phyloP scores from a whole-genome alignment of 257 asterid species.

The Fraxinus quadrangulata region DNA sequence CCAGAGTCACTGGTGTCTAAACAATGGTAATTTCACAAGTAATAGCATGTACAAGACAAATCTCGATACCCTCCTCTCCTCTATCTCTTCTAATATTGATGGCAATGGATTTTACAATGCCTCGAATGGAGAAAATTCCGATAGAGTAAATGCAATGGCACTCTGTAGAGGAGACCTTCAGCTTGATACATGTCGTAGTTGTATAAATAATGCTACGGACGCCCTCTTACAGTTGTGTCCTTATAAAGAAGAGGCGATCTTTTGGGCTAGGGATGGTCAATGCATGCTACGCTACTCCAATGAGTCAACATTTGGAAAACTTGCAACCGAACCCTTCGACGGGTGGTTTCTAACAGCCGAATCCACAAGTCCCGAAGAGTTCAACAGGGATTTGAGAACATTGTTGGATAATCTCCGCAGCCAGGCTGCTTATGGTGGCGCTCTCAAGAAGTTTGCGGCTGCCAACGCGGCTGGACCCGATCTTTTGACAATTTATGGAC shows the following conservation, averaged over 20 bases:
- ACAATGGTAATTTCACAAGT: conserved; percentile 14
- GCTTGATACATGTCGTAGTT: conserved; percentile 1
- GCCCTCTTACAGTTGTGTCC: conserved; percentile 16
- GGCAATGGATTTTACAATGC: conserved; percentile 12
- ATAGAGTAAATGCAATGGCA: conserved; percentile 18
- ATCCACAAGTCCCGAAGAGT: neutral
- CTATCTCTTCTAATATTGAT: conserved; percentile 8
- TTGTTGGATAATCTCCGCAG: conserved; percentile 9
- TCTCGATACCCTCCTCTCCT: conserved; percentile 22
- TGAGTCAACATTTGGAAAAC: conserved; percentile 13
- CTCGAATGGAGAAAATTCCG: neutral
- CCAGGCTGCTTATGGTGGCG: conserved; percentile 29
- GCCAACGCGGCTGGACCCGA: conserved; percentile 10
- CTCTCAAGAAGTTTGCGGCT: conserved; percentile 12
- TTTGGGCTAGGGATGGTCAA: neutral
- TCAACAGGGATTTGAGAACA: neutral
- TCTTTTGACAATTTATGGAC: conserved; percentile 6
- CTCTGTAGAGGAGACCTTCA: conserved; percentile 29
- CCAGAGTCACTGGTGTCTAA: neutral
- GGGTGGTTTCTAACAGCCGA: no score
- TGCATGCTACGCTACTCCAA: conserved; percentile 27
- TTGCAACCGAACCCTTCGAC: neutral
- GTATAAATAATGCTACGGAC: neutral
- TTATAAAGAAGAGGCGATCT: conserved; percentile 6
- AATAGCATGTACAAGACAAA: conserved; percentile 24